phyloP scores from a whole-genome alignment of 2,329 filamentous ascomycete species.

The Trichocomaceae sp. region DNA sequence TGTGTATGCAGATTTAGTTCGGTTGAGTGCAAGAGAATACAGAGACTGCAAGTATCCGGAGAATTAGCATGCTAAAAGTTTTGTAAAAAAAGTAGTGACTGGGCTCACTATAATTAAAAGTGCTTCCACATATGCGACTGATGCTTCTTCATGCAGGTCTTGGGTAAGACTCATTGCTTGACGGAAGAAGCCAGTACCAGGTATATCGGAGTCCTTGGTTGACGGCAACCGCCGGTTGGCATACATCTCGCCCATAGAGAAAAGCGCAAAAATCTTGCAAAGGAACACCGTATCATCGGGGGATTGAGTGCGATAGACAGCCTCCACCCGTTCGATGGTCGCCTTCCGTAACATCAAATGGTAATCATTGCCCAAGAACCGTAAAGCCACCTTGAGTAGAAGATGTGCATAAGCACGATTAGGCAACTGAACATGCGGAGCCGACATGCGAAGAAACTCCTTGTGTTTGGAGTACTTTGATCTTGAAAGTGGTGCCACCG shows the following conservation, averaged over 20 bases:
- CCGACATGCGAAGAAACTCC: constrained; percentile 11
- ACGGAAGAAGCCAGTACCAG: constrained; percentile 14
- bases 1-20: constrained; percentile 15
- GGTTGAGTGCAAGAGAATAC: constrained; percentile 13
- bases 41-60: constrained; percentile 6
- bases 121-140: constrained; percentile 13
- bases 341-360: constrained; percentile 17
- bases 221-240: constrained; percentile 13
- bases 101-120: constrained; percentile 11
- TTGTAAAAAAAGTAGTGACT: background rate
- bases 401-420: constrained; percentile 16
- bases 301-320: constrained; percentile 10
- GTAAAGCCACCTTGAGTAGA: constrained; percentile 16
- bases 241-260: constrained; percentile 18
- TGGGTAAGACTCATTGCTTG: constrained; percentile 15
- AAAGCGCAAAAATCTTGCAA: constrained; percentile 16
- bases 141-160: constrained; percentile 14
- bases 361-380: constrained; percentile 17
- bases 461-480: constrained; percentile 14
- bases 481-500: constrained; percentile 12
- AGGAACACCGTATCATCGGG: constrained; percentile 14
- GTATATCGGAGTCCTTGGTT: constrained; percentile 11
- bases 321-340: constrained; percentile 15
- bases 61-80: background rate
- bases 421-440: constrained; percentile 12